These are phyloP conservation scores for Starmerella kuoi DNA, from an alignment of 805 yeast species.

Conservation along the genomic window DNA sequence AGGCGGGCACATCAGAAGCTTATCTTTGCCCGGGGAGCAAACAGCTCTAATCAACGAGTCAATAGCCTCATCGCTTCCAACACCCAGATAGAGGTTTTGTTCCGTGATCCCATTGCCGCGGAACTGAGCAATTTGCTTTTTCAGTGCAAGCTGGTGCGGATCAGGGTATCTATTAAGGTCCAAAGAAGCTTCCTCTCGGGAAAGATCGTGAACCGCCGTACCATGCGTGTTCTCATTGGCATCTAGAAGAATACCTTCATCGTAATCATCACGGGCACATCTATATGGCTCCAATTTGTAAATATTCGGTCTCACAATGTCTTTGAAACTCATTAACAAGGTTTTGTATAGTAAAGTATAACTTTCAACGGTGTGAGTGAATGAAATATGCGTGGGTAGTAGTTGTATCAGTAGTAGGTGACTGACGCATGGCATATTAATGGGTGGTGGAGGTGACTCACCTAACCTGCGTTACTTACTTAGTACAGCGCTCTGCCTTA, in stretches of 20 bases:
- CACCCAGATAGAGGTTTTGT: constrained; percentile 79
- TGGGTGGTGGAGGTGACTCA: no score
- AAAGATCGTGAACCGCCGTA: constrained; percentile 46
- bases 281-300: constrained; percentile 75
- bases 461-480: no score
- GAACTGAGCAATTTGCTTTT: constrained; percentile 55
- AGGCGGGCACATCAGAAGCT: constrained; percentile 79
- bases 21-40: constrained; percentile 72
- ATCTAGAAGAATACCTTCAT: constrained; percentile 75
- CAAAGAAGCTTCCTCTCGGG: constrained; percentile 36
- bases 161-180: constrained; percentile 90
- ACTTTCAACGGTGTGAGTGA: background rate
- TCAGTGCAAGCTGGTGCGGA: constrained; percentile 78
- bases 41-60: constrained; percentile 78
- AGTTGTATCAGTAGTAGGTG: no score
- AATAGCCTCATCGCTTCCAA: constrained; percentile 93
- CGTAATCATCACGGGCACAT: constrained; percentile 93
- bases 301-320: constrained; percentile 75
- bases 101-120: constrained; percentile 50
- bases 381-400: no score
- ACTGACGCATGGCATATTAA: no score
- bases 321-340: constrained; percentile 30
- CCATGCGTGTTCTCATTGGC: constrained; percentile 96
- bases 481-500: no score
- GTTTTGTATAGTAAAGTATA: background rate